Evolutionary conservation across 176 grass and related monocot genomes (phyloP), one percentile per base, ranked within the genome.

Genomic region (Juncus inflexus): DNA sequence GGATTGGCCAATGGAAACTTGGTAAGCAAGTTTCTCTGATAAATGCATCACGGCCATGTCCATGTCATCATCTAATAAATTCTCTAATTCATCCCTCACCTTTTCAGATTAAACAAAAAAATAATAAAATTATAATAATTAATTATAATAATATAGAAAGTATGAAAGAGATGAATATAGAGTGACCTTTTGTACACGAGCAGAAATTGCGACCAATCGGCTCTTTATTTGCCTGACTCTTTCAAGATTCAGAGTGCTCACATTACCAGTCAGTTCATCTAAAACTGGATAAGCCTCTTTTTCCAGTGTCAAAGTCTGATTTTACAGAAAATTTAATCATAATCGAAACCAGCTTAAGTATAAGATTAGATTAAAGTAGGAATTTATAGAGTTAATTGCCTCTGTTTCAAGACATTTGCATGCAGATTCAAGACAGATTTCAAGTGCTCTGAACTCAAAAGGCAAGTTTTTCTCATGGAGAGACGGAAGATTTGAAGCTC

Each of bases 231-330:
- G 69, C 50, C 81, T 89, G 56, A 96, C 84, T 62, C 61, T 75
- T 40, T 96, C 91, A 73, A 96, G 77, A 69, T 96, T 96, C 15
- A 83, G 57, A 36, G 81, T 87, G 74, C 87, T 96, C 12, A 96
- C 83, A 74, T 90, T 96, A 37, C 81, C 72, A 56, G 65, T 82
- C 67, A 95, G 83, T 79, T 95, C 78, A 39, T 96, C 91, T 69
- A 96, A 51, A 15, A 81, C 84, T 52, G 79, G 87, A 58, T 96
- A 80, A 1, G 87, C 91, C 68, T 38, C 19, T 62, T 62, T 62
- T 15, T 3, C 35, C 9, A 38, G 36, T n/a, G 60, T 7, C 39
- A 62, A 62, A 47, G 43, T 47, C 43, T 47, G 43, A 47, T 47
- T 47, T 47, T 5, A 47, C 43, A 47, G 4, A 9, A 47, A 47